Percentiles rank a stretch among this genome's conserved stretches.
phyloP scores from a whole-genome alignment of 768 basidiomycete species.

The Myochromella boudieri region DNA sequence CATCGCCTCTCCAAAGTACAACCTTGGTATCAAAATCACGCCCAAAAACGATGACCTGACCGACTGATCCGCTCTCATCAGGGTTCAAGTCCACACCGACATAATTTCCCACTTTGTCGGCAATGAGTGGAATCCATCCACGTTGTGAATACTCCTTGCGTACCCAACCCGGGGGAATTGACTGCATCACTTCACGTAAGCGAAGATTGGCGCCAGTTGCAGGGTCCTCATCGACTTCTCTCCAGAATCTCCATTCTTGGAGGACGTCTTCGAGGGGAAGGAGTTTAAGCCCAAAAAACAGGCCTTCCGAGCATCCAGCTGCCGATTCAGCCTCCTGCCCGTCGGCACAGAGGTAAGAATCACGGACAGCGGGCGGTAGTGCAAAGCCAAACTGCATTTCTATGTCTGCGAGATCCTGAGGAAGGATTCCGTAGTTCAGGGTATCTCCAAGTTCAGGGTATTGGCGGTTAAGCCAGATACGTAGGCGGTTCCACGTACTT shows the following conservation, averaged over 20 bases:
- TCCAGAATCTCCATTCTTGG: slow-evolving; percentile 96
- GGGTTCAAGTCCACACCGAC: slow-evolving; percentile 95
- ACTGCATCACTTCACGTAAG: slow-evolving; percentile 78
- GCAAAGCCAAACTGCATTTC: slow-evolving; percentile 84
- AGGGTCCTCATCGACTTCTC: slow-evolving; percentile 89
- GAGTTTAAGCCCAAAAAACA: slow-evolving; percentile 95
- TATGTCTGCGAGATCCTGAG: slow-evolving; percentile 75
- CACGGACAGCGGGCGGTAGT: slow-evolving; percentile 85
- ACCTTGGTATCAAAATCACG: slow-evolving; percentile 98
- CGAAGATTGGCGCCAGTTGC: slow-evolving; percentile 75
- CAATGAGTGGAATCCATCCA: slow-evolving; percentile 95
- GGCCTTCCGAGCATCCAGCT: slow-evolving; percentile 84
- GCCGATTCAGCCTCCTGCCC: slow-evolving; percentile 93
- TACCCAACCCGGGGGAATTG: slow-evolving; percentile 89
- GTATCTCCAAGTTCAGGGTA: slow-evolving; percentile 96
- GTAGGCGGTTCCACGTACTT: slow-evolving; percentile 82
- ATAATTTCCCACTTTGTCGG: slow-evolving; percentile 95
- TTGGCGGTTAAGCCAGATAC: slow-evolving; percentile 76
- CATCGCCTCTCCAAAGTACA: slow-evolving; percentile 91
- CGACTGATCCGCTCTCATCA: slow-evolving; percentile 66
- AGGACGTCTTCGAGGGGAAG: slow-evolving; percentile 91
- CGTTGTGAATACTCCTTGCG: slow-evolving; percentile 87
- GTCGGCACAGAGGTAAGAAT: slow-evolving; percentile 85
- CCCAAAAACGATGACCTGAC: slow-evolving; percentile 98
- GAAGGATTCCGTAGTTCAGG: slow-evolving; percentile 87